Base-by-base conservation (phyloP, 78 protist genomes). In the Planoprotostelium fungivorum region DNA sequence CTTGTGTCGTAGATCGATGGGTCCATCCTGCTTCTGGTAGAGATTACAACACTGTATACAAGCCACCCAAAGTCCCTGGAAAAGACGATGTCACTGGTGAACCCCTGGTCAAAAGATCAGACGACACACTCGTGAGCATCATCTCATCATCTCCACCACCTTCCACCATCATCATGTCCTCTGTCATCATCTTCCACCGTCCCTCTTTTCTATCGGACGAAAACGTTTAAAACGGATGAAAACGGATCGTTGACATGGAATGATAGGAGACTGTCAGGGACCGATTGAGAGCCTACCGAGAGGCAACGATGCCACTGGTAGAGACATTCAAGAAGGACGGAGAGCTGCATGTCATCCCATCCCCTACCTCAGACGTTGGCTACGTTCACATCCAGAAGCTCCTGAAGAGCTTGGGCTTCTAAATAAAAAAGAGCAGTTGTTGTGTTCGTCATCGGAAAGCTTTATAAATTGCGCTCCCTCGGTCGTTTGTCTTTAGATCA, bases 21-120 rank as follows among this genome's bases (percentile, higher is more conserved):
- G 89, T 90, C 34, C 96, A 94, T 87, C 92, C 86, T 10, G 38
- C 94, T 1, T 86, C 91, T 36, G 98, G 99, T 0, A 95, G 99
- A 38, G 88, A 93, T 0, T 98, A 98, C 92, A 96, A 98, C 95
- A 84, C 63, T 34, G 85, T 89, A 35, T 97, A 95, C 93, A 31
- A 90, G 39, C 98, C 98, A 34, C 98, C 99, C 35, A 97, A 97
- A 89, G 87, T 84, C 1, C 85, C 90, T 73, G 88, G 90, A 36
- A 85, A 37, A 1, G 99, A 97, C 73, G 99, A 98, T 36, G 90
- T 93, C 36, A 98, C 99, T 0, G 99, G 99, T 0, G 99, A 98
- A 87, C 98, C 98, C 23, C 96, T 98, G 37, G 37, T 95, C 10
- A 94, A 94, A 85, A 95, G 99, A 36, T 34, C 94, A 29, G 99